Evolutionary conservation across 768 basidiomycete genomes (phyloP), one percentile per base, ranked within the genome.

Genomic region (Lactifluus rugatus): DNA sequence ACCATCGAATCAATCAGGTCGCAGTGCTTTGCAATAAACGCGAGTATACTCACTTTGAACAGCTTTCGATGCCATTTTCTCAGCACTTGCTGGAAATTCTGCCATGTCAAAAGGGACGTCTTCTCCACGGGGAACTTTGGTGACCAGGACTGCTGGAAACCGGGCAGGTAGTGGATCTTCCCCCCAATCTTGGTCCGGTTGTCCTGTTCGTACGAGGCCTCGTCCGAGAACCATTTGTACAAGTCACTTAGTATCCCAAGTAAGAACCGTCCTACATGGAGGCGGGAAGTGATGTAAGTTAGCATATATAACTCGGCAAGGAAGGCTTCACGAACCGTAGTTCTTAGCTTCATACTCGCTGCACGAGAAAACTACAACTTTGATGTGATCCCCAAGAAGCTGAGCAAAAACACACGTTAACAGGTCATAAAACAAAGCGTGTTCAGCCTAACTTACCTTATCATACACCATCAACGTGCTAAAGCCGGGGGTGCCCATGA

Each of bases 291-390:
- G 36, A 48, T n/a, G n/a, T n/a, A 14, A 32, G 25, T n/a, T 23
- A 14, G 54, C 49, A n/a, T 32, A n/a, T 32, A 56, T 37, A 42
- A 42, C 34, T 54, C 51, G 14, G 5, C 48, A 34, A 37, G 53
- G 37, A 11, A 41, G 32, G 39, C 11, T 52, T 32, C 41, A 69
- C 76, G 32, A 66, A 89, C 94, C 93, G 66, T 93, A 93, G 70
- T 97, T 98, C 51, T 87, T 82, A 13, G 93, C 93, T 72, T 99
- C 94, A 64, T 91, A 91, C 73, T 95, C 95, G 62, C 94, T 96
- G 66, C 93, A 94, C 1, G 91, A 88, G 70, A 93, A 96, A 23
- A 97, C 75, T 11, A 93, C 79, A 6, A 85, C 83, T 52, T 89
- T 85, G 51, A 96, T 78, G 62, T 90, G 85, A 44, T 92, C 89